Evolutionary conservation across 1,284 basidiomycete species (phyloP).

Genomic region (Leccinum griseonigrum): DNA sequence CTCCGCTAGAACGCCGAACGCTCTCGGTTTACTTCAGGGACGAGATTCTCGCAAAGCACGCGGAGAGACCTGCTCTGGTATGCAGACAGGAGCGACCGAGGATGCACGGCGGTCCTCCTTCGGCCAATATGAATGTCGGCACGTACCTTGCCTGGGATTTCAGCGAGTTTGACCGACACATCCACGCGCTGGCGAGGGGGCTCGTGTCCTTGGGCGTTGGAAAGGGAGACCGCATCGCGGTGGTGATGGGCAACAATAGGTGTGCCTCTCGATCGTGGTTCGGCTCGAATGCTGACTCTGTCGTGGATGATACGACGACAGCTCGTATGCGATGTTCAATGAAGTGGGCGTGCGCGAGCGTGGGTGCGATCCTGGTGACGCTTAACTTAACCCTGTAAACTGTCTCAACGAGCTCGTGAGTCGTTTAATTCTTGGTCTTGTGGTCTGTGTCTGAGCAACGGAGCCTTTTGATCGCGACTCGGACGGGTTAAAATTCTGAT

Average conservation of each 20-base stretch:
- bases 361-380: slow-evolving; percentile 79
- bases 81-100: slow-evolving; percentile 58
- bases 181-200: slow-evolving; percentile 68
- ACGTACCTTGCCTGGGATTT: slow-evolving; percentile 75
- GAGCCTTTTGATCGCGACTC: neutral
- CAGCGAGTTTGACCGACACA: slow-evolving; percentile 64
- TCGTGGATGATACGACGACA: slow-evolving; percentile 26
- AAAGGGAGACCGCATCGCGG: slow-evolving; percentile 77
- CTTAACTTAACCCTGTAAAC: slow-evolving; percentile 73
- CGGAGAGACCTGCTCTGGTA: slow-evolving; percentile 60
- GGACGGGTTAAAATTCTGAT: no score
- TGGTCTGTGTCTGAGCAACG: neutral
- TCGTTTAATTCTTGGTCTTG: slow-evolving; percentile 7
- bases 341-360: slow-evolving; percentile 80
- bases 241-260: slow-evolving; percentile 85
- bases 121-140: slow-evolving; percentile 44
- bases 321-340: slow-evolving; percentile 67
- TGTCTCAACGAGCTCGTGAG: slow-evolving; percentile 66
- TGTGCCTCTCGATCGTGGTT: slow-evolving; percentile 25
- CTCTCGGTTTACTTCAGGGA: slow-evolving; percentile 62
- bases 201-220: slow-evolving; percentile 67
- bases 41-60: slow-evolving; percentile 51
- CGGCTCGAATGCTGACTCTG: neutral
- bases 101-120: slow-evolving; percentile 58
- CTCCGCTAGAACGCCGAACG: slow-evolving; percentile 60